Base-by-base conservation (phyloP, 257 asterid genomes). In the Ajuga chamaepitys region DNA sequence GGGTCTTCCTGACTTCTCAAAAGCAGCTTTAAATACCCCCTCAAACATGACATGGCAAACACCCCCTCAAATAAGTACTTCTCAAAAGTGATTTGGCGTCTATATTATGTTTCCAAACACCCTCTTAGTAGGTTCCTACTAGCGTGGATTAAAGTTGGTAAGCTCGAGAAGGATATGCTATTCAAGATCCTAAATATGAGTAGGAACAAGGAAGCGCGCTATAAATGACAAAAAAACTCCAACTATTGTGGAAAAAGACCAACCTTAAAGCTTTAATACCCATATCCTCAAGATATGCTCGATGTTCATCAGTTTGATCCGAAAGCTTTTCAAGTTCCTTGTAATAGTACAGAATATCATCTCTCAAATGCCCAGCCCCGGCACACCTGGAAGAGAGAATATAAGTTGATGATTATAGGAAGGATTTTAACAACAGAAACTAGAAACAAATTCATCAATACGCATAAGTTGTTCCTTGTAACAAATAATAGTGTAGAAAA, bases 331-430 rank as follows among this genome's bases (percentile, higher is more conserved):
- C 96, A 53, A 89, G 85, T 76, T 87, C 94, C 81, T 81, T 81
- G 56, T 74, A 60, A 77, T 84, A 84, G 77, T 81, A 67, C 41
- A 87, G 76, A 69, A 87, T 93, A 77, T 93, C 99, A 47, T 87
- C 95, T 71, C 91, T 83, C 73, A 89, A 74, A 81, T 93, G 96
- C 60, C 99, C 97, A 54, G 99, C 97, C 71, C 99, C 97, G 38
- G 96, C 87, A 82, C 99, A 87, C 86, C 97, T 93, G 64, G 42
- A 68, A 67, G 55, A 48, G 61, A 68, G 62, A 59, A 69, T 10
- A 42, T 20, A 57, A 72, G 14, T 62, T 46, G 34, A 62, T 55
- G 54, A 48, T 45, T 20, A 35, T 7, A 44, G 20, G 52, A 21
- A 47, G 61, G 67, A 59, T 50, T 6, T 46, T 17, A 69, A 20